Evolutionary conservation across 2,329 filamentous ascomycete genomes (phyloP), one percentile per base, ranked within the genome.

Genomic region (Talaromyces sp.): DNA sequence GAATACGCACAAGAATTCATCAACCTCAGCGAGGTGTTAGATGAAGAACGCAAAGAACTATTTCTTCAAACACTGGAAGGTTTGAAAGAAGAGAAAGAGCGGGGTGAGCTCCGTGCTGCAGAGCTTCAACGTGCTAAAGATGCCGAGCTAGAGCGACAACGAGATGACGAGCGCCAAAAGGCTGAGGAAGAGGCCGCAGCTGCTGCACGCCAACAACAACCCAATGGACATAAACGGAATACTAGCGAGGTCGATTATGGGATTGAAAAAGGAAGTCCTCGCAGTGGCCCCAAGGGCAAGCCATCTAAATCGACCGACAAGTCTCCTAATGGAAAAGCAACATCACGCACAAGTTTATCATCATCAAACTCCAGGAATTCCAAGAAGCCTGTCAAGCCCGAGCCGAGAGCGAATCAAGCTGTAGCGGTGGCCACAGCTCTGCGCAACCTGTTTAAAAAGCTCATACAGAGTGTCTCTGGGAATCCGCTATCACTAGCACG

Each of bases 1-100:
- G 90, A 96, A 53, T 97, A 97, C 65, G 91, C 94, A 3, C 84
- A 86, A 54, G 90, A 96, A 63, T 97, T 97, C 71, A 95, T 97
- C 66, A 85, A 82, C 65, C 85, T 91, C 66, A 94, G 87, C 70
- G 86, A 93, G 42, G 85, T 96, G 22, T 81, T 99, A 1, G 93
- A 97, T 70, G 93, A 97, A 47, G 94, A 97, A 75, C 85, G 90
- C 40, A 86, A 90, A 57, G 91, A 97, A 64, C 87, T 90, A 0
- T 97, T 97, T 70, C 76, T 96, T 14, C 88, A 93, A 63, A 93
- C 92, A 4, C 79, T 97, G 14, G 86, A 95, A 68, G 87, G 85
- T 48, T 78, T 97, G 27, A 88, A 89, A 63, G 91, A 96, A 60
- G 92, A 96, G 67, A 90, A 89, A 66, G 82, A 87, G 51, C 85